These are phyloP conservation scores for Exophiala sideris DNA, from an alignment of 2,329 filamentous ascomycete species.

Conservation along the genomic window DNA sequence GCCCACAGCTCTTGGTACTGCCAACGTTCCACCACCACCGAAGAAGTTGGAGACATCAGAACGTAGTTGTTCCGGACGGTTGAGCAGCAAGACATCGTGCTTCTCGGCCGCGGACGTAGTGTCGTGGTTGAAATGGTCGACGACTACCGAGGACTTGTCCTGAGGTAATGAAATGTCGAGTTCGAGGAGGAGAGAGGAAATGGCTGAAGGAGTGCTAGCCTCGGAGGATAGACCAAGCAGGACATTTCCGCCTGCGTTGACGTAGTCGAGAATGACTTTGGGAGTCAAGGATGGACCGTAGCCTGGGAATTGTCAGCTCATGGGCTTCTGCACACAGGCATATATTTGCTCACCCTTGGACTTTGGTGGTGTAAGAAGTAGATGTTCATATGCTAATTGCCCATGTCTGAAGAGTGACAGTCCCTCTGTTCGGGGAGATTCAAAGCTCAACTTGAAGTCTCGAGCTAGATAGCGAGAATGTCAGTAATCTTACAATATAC, in stretches of 20 bases:
- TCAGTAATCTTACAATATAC: constrained; percentile 11
- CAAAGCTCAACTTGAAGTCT: constrained; percentile 75
- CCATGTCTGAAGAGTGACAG: constrained; percentile 80
- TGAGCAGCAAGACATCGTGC: constrained; percentile 83
- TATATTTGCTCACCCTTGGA: constrained; percentile 66
- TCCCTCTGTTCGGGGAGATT: constrained; percentile 76
- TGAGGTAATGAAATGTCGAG: constrained; percentile 83
- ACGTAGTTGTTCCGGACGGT: constrained; percentile 63
- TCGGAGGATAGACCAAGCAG: constrained; percentile 77
- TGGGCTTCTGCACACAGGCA: constrained; percentile 29
- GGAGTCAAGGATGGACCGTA: constrained; percentile 86
- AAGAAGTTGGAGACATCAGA: constrained; percentile 76
- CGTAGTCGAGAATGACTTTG: constrained; percentile 80
- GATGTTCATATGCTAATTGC: constrained; percentile 84
- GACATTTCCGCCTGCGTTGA: constrained; percentile 89
- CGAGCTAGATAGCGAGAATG: constrained; percentile 56
- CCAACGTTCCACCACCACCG: constrained; percentile 64
- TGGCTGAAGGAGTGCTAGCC: constrained; percentile 64
- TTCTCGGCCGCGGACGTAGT: constrained; percentile 68
- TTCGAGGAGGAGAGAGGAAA: constrained; percentile 78
- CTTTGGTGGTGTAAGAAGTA: constrained; percentile 83
- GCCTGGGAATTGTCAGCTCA: constrained; percentile 47
- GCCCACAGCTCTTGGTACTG: constrained; percentile 77
- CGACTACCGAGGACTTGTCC: constrained; percentile 78
- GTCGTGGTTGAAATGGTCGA: constrained; percentile 97